phyloP scores from a whole-genome alignment of 2,329 filamentous ascomycete species.

The Cladosporium sp. region DNA sequence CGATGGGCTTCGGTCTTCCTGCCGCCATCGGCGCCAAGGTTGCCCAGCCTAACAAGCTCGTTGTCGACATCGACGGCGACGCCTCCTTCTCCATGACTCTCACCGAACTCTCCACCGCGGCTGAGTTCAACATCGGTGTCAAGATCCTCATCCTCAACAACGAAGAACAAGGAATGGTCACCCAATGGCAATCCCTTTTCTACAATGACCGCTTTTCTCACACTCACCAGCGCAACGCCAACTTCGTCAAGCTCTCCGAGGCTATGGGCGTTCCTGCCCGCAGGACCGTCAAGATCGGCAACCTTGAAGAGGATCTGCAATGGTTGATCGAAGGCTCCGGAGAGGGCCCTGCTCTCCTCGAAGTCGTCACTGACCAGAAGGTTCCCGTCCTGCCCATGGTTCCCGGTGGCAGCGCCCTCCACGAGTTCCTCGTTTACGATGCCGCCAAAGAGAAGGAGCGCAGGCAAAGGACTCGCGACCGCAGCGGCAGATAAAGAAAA shows the following conservation, averaged over 20 bases:
- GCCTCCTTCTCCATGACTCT: conserved; percentile 99
- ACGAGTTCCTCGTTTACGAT: conserved; percentile 91
- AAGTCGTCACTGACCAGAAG: conserved; percentile 85
- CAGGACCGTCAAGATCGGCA: conserved; percentile 67
- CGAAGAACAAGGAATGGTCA: conserved; percentile 98
- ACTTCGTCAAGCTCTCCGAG: conserved; percentile 89
- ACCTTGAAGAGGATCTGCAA: conserved; percentile 71
- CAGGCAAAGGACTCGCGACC: conserved; percentile 32
- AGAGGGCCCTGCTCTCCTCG: conserved; percentile 87
- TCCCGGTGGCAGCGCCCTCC: conserved; percentile 76
- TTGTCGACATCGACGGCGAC: conserved; percentile 95
- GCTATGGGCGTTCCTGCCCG: conserved; percentile 82
- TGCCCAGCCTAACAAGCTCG: conserved; percentile 71
- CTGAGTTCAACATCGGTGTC: conserved; percentile 93
- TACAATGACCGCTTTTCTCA: conserved; percentile 91
- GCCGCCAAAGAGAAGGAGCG: conserved; percentile 50
- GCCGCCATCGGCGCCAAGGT: conserved; percentile 96
- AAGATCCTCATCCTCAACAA: conserved; percentile 96
- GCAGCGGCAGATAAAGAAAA: conserved; percentile 31
- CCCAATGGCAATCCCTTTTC: conserved; percentile 97
- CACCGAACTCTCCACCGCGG: conserved; percentile 86
- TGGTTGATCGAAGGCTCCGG: conserved; percentile 73
- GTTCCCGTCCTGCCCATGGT: conserved; percentile 98
- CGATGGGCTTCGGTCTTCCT: conserved; percentile 93
- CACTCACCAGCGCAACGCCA: conserved; percentile 91